These are phyloP conservation scores for Ophidiomyces ophidiicola DNA, from an alignment of 2,329 filamentous ascomycete genomes.

Conservation along the genomic window DNA sequence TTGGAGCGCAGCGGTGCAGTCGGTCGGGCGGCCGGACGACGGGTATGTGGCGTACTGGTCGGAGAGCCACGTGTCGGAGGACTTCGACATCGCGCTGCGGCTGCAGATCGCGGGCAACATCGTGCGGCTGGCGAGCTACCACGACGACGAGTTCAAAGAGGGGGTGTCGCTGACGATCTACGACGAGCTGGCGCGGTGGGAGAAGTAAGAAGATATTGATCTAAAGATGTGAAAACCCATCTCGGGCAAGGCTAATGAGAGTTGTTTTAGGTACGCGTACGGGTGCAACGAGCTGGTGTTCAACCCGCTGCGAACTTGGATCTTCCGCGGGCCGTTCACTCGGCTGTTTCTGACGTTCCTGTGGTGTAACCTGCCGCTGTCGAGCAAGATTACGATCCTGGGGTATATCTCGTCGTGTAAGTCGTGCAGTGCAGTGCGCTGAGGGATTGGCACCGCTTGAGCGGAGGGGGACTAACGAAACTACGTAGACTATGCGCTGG, in stretches of 20 bases:
- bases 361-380: constrained; percentile 47
- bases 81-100: constrained; percentile 63
- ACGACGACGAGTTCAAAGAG: constrained; percentile 60
- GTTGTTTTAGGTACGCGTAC: constrained; percentile 43
- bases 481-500: constrained; percentile 51
- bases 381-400: constrained; percentile 59
- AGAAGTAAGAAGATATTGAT: constrained; percentile 52
- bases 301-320: constrained; percentile 63
- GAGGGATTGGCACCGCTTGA: no score
- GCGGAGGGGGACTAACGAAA: constrained; percentile 9
- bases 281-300: constrained; percentile 75
- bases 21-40: constrained; percentile 45
- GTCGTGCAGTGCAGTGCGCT: neutral
- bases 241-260: constrained; percentile 6
- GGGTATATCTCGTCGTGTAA: constrained; percentile 54
- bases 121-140: constrained; percentile 57
- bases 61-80: constrained; percentile 62
- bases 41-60: constrained; percentile 60
- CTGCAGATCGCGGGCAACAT: constrained; percentile 57
- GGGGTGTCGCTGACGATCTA: constrained; percentile 75
- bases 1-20: constrained; percentile 43
- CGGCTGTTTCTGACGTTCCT: constrained; percentile 65
- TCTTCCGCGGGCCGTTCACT: constrained; percentile 62
- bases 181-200: constrained; percentile 73
- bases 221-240: no score